Evolutionary conservation across 2,329 filamentous ascomycete genomes (phyloP).

Genomic region (Macroventuria anomochaeta): DNA sequence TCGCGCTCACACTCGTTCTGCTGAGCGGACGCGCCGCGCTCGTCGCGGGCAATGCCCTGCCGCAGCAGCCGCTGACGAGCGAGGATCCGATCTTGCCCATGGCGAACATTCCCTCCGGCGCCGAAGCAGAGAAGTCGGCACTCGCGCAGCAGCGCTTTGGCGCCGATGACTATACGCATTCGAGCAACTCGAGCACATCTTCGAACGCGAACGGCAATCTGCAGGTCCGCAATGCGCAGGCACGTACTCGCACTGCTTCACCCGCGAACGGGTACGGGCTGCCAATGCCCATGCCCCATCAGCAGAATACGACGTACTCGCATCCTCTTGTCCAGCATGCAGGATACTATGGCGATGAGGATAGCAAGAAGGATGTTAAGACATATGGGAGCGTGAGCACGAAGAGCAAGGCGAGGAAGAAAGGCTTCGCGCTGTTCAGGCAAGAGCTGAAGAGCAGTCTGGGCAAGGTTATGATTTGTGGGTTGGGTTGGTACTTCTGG

Average conservation of each 20-base stretch:
- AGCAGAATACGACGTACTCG: slow-evolving; percentile 26
- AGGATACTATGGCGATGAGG: slow-evolving; percentile 45
- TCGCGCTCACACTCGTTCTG: slow-evolving; percentile 59
- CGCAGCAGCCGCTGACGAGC: background rate
- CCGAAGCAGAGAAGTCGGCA: background rate
- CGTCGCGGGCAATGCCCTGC: slow-evolving; percentile 31
- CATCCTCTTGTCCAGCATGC: slow-evolving; percentile 52
- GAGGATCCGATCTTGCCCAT: slow-evolving; percentile 41
- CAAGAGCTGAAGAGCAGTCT: slow-evolving; percentile 68
- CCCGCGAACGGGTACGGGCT: slow-evolving; percentile 43
- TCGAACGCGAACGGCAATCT: slow-evolving; percentile 29
- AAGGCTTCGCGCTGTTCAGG: slow-evolving; percentile 55
- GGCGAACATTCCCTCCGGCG: slow-evolving; percentile 14
- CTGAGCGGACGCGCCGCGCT: slow-evolving; percentile 56
- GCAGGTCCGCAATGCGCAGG: slow-evolving; percentile 37
- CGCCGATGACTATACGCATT: slow-evolving; percentile 17
- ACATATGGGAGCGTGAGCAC: slow-evolving; percentile 29
- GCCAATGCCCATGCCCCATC: slow-evolving; percentile 18
- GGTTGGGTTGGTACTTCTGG: slow-evolving; percentile 69
- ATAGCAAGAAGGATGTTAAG: slow-evolving; percentile 35
- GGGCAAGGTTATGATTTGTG: slow-evolving; percentile 69
- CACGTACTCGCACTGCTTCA: slow-evolving; percentile 38
- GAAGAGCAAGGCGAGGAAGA: slow-evolving; percentile 44
- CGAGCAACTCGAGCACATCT: slow-evolving; percentile 41
- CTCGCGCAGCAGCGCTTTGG: background rate